Percentiles rank a stretch among this genome's conserved stretches.
Conservation (phyloP, 805 yeast species). For the Suhomyces emberorum region DNA sequence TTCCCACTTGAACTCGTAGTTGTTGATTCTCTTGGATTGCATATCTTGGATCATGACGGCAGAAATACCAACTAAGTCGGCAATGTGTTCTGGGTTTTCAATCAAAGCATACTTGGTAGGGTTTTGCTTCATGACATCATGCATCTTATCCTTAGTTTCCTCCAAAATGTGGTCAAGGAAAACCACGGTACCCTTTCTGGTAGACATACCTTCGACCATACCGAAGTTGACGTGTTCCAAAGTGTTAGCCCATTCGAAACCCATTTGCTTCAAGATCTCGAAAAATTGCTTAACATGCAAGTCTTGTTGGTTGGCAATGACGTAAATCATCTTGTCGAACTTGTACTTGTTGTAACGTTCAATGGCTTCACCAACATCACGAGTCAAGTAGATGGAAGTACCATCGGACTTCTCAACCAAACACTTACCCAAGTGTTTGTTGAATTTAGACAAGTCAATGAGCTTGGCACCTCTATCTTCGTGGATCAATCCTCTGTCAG, state of each 20-base stretch:
- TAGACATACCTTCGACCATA: constrained; percentile 98
- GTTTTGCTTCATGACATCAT: constrained; percentile 92
- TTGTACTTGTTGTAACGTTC: constrained; percentile 80
- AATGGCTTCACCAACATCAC: constrained; percentile 96
- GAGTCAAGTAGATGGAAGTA: constrained; percentile 86
- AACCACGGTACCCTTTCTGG: constrained; percentile 98
- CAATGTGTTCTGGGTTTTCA: constrained; percentile 89
- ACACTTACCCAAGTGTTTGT: constrained; percentile 90
- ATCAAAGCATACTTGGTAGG: constrained; percentile 88
- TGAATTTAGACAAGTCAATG: constrained; percentile 77
- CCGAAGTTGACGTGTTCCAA: constrained; percentile 90
- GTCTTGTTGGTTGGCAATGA: constrained; percentile 95
- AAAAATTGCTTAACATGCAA: constrained; percentile 91
- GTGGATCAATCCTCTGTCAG: constrained; percentile 65
- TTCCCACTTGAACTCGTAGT: constrained; percentile 95
- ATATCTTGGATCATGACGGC: constrained; percentile 99
- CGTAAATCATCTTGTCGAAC: constrained; percentile 95
- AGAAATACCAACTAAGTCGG: constrained; percentile 92
- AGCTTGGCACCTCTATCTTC: constrained; percentile 90
- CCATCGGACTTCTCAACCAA: constrained; percentile 94
- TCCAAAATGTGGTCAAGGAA: constrained; percentile 90
- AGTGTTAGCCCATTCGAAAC: constrained; percentile 78
- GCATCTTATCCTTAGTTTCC: constrained; percentile 92
- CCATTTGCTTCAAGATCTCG: constrained; percentile 89
- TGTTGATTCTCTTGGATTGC: constrained; percentile 95